These are phyloP conservation scores for Ceriops tagal DNA, from an alignment of 345 rosid species.

Conservation along the genomic window DNA sequence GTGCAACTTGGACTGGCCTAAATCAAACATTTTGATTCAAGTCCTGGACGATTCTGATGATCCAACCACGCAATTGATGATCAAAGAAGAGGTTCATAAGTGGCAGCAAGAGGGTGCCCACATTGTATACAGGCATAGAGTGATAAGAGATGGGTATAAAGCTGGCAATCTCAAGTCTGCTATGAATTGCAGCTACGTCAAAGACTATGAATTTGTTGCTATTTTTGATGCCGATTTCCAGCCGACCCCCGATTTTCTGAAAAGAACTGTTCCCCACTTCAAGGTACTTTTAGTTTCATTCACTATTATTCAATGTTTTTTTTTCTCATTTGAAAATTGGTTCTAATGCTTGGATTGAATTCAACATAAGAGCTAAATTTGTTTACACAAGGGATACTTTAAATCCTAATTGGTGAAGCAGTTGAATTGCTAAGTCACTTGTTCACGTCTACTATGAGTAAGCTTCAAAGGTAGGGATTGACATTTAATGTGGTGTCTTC, in stretches of 20 bases:
- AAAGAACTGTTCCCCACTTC: conserved; percentile 81
- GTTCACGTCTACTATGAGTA: background rate
- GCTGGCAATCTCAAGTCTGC: conserved; percentile 98
- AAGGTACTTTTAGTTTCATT: conserved; percentile 36
- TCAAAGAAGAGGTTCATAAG: conserved; percentile 77
- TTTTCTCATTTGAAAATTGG: background rate
- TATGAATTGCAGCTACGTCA: conserved; percentile 86
- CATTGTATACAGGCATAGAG: conserved; percentile 80
- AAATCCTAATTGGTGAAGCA: background rate
- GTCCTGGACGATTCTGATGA: conserved; percentile 92
- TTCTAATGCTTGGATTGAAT: too few relatives aligned
- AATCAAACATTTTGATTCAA: conserved; percentile 68
- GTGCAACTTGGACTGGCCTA: conserved; percentile 94
- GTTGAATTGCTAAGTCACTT: background rate
- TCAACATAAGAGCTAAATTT: background rate
- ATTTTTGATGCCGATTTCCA: conserved; percentile 96
- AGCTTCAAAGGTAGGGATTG: background rate
- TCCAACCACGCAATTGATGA: conserved; percentile 58
- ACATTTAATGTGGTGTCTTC: background rate
- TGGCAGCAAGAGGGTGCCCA: conserved; percentile 86
- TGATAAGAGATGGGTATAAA: conserved; percentile 83
- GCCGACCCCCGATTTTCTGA: conserved; percentile 80
- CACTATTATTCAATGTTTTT: background rate
- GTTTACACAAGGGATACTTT: too few relatives aligned
- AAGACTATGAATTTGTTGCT: conserved; percentile 88